phyloP scores from a whole-genome alignment of 108 stramenopile species.

The Poteriospumella lacustris region DNA sequence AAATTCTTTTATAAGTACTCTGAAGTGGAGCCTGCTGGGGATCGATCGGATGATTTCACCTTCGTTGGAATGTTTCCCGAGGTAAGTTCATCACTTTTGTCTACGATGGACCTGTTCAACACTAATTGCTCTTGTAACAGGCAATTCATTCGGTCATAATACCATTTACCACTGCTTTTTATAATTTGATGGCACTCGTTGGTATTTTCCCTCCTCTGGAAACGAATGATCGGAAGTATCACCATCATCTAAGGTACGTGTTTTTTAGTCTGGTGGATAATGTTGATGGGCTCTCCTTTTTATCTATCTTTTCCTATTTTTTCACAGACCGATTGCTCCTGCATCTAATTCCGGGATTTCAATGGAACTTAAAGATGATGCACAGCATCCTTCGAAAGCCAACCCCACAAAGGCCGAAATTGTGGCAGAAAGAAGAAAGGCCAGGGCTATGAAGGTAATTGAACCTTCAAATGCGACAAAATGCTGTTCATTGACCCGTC shows the following conservation, averaged over 20 bases:
- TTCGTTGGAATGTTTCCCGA: slow-evolving; percentile 11
- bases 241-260: background rate
- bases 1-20: background rate
- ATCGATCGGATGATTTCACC: background rate
- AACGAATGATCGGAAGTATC: background rate
- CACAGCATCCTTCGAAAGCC: no score
- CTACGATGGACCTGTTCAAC: no score
- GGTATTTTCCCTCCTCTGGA: background rate
- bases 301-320: background rate
- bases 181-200: background rate
- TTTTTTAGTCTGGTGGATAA: no score
- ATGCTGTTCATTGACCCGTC: no score
- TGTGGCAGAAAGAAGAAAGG: background rate
- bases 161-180: slow-evolving; percentile 17
- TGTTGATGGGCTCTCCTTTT: background rate
- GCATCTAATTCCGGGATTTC: no score
- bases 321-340: no score
- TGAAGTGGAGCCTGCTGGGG: background rate
- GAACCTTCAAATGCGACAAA: no score
- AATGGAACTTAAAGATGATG: no score
- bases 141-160: background rate
- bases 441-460: background rate
- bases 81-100: no score
- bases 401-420: no score
- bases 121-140: no score